These are phyloP conservation scores for Naganishia vaughanmartiniae DNA, from an alignment of 768 basidiomycete species.

Conservation along the genomic window DNA sequence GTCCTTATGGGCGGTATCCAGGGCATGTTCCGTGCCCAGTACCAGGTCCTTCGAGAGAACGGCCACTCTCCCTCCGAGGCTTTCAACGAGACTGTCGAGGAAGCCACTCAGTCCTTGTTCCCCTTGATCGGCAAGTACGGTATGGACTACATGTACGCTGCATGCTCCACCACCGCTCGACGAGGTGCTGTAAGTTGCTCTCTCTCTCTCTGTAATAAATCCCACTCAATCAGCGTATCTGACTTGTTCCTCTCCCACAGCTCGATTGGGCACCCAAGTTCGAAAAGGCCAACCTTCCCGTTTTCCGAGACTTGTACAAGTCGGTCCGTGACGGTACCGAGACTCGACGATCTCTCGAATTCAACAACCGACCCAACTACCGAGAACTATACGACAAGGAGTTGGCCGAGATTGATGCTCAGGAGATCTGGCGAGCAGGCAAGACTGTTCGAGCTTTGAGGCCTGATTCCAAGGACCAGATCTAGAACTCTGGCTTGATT, in stretches of 20 bases:
- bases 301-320: constrained; percentile 93
- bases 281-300: constrained; percentile 85
- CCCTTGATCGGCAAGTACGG: constrained; percentile 94
- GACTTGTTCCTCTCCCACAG: background rate
- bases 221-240: background rate
- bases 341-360: constrained; percentile 94
- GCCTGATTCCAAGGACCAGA: constrained; percentile 26
- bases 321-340: constrained; percentile 93
- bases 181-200: constrained; percentile 66
- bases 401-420: constrained; percentile 89
- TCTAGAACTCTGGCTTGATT: background rate
- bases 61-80: constrained; percentile 94
- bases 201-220: background rate
- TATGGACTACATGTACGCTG: constrained; percentile 99
- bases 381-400: constrained; percentile 88
- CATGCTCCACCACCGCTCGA: constrained; percentile 97
- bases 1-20: constrained; percentile 99
- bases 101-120: constrained; percentile 82
- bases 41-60: constrained; percentile 57
- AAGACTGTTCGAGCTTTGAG: constrained; percentile 80
- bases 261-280: constrained; percentile 94
- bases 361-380: constrained; percentile 88
- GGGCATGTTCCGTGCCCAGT: constrained; percentile 98
- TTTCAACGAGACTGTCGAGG: constrained; percentile 98
- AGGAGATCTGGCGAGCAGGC: constrained; percentile 98